phyloP scores from a whole-genome alignment of 495 filamentous ascomycete species.

The Penicillium goetzii region DNA sequence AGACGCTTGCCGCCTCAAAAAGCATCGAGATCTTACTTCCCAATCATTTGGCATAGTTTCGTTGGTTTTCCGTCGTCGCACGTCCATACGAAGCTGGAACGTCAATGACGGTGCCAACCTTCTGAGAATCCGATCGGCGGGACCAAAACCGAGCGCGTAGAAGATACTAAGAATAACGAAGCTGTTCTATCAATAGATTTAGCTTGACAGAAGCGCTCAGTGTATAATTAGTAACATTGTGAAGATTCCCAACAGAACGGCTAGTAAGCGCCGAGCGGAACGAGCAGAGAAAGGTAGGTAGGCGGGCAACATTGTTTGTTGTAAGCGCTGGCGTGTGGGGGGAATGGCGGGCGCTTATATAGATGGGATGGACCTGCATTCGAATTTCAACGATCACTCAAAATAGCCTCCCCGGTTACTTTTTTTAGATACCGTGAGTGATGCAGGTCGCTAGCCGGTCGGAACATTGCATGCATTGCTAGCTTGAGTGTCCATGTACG shows the following conservation, averaged over 20 bases:
- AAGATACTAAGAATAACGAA: conserved; percentile 10
- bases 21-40: not conserved
- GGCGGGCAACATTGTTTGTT: not conserved
- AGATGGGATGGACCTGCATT: conserved; percentile 1
- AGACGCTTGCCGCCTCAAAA: conserved; percentile 3
- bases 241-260: not conserved
- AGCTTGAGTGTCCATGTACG: not conserved
- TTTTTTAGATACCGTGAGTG: conserved; percentile 21
- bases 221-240: conserved; percentile 1
- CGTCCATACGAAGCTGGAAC: not conserved
- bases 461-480: conserved; percentile 25
- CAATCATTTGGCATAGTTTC: not conserved
- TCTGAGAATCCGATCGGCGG: not conserved
- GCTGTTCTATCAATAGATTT: conserved; percentile 22
- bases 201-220: not conserved
- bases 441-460: conserved; percentile 10
- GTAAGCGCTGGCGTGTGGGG: conserved; percentile 27
- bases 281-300: not conserved
- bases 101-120: not conserved
- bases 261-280: conserved; percentile 17
- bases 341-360: conserved; percentile 23
- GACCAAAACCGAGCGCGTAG: conserved; percentile 4
- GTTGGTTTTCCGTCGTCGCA: not conserved
- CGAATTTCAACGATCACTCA: conserved; percentile 3
- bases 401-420: conserved; percentile 16